These are phyloP conservation scores for Mallotus nudiflorus DNA, from an alignment of 345 rosid species.

Conservation along the genomic window DNA sequence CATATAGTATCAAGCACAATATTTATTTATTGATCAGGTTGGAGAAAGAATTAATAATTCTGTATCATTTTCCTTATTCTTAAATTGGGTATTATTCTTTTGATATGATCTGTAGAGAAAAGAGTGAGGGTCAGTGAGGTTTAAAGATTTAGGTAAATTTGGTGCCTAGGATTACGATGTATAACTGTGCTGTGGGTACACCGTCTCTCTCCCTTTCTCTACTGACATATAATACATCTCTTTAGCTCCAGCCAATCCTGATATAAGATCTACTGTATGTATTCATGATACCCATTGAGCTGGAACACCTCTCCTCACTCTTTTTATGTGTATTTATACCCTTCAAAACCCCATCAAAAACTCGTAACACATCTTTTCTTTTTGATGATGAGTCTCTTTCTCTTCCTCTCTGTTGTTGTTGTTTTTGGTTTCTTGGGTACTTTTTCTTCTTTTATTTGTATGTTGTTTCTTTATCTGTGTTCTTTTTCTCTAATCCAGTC, in stretches of 20 bases:
- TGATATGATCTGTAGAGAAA: constrained; percentile 15
- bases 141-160: constrained; percentile 42
- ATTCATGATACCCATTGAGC: constrained; percentile 11
- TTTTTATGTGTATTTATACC: not conserved
- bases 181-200: constrained; percentile 49
- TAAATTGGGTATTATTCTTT: constrained; percentile 21
- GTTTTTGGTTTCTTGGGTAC: not conserved
- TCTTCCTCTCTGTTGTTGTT: not conserved
- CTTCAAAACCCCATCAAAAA: not conserved
- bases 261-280: constrained; percentile 26
- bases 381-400: not conserved
- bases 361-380: not conserved
- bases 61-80: constrained; percentile 11
- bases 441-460: not conserved
- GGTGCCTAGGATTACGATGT: constrained; percentile 57
- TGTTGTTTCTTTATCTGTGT: not conserved
- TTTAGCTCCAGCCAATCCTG: constrained; percentile 27
- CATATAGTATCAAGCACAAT: not conserved
- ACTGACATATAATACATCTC: no score
- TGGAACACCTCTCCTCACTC: not conserved
- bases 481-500: not conserved
- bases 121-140: constrained; percentile 28
- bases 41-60: no score
- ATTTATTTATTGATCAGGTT: constrained; percentile 25
- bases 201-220: constrained; percentile 27